A percentile compares a stretch with the other conserved stretches of the same genome.
phyloP scores from a whole-genome alignment of 1,284 basidiomycete species.

The Exobasidium rhododendri region DNA sequence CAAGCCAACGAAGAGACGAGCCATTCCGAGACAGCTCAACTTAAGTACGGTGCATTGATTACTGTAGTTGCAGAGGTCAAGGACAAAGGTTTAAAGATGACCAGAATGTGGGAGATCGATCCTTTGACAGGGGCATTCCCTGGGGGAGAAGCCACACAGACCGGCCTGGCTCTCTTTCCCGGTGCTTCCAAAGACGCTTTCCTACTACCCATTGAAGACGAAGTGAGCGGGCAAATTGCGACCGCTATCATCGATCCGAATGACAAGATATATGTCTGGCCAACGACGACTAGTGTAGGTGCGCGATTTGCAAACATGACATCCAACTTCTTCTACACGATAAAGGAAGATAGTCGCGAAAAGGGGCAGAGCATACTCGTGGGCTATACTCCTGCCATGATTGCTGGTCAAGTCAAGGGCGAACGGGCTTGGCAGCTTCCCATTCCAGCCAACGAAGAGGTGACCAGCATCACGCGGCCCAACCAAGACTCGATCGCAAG shows the following conservation, averaged over 20 bases:
- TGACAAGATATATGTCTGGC: conserved; percentile 58
- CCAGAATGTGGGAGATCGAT: conserved; percentile 49
- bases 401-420: conserved; percentile 18
- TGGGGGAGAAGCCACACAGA: conserved; percentile 24
- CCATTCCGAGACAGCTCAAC: background rate
- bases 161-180: conserved; percentile 29
- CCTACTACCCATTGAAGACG: conserved; percentile 32
- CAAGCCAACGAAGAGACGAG: background rate
- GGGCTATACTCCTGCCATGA: conserved; percentile 28
- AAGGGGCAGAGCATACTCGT: background rate
- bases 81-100: conserved; percentile 27
- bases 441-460: conserved; percentile 28
- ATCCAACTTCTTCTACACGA: conserved; percentile 8
- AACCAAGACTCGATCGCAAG: conserved; percentile 62
- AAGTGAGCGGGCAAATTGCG: conserved; percentile 14
- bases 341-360: background rate
- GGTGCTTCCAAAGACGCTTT: conserved; percentile 37
- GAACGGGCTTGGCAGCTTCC: conserved; percentile 34
- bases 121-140: conserved; percentile 46
- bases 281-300: conserved; percentile 29
- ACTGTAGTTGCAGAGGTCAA: conserved; percentile 46
- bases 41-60: conserved; percentile 25
- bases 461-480: conserved; percentile 19
- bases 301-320: conserved; percentile 22
- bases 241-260: conserved; percentile 64